These are phyloP conservation scores for Akanthomyces dipterigenus DNA, from an alignment of 2,329 filamentous ascomycete species.

Conservation along the genomic window DNA sequence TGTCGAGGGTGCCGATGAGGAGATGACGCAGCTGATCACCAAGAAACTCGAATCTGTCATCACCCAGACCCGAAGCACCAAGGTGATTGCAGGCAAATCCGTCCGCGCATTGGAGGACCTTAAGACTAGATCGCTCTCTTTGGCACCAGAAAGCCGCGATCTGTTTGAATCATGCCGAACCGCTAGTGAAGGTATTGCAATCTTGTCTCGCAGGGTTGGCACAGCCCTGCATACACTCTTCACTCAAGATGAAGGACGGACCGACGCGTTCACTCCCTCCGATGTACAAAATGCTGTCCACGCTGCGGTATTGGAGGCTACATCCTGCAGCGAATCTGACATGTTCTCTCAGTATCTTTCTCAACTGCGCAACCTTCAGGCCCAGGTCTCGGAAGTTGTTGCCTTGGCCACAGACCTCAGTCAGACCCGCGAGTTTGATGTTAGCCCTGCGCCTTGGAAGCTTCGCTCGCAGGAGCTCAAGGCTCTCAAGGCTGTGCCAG, in stretches of 20 bases:
- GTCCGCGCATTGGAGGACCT: slow-evolving; percentile 72
- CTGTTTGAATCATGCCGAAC: slow-evolving; percentile 65
- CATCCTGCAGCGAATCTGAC: slow-evolving; percentile 55
- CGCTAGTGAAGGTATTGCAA: slow-evolving; percentile 57
- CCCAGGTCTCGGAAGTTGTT: slow-evolving; percentile 62
- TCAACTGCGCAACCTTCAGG: slow-evolving; percentile 58
- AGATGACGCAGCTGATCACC: slow-evolving; percentile 58
- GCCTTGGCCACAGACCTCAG: slow-evolving; percentile 63
- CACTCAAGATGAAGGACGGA: slow-evolving; percentile 60
- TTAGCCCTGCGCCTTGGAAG: slow-evolving; percentile 71
- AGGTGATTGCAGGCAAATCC: slow-evolving; percentile 75
- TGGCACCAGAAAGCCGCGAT: slow-evolving; percentile 59
- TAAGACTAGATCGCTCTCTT: slow-evolving; percentile 64
- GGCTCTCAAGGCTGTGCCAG: slow-evolving; percentile 70
- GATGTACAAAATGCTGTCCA: slow-evolving; percentile 62
- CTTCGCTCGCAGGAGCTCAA: slow-evolving; percentile 75
- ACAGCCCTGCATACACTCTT: slow-evolving; percentile 59
- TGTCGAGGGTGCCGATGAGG: slow-evolving; percentile 46
- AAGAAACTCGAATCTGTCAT: slow-evolving; percentile 66
- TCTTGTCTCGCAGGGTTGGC: slow-evolving; percentile 61
- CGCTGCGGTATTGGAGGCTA: slow-evolving; percentile 40
- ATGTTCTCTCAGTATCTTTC: slow-evolving; percentile 62
- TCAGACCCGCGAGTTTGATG: slow-evolving; percentile 73
- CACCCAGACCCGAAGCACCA: slow-evolving; percentile 70
- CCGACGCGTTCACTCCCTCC: slow-evolving; percentile 56